Evolutionary conservation across 2,329 filamentous ascomycete genomes (phyloP).

Genomic region (Lasiodiplodia citricola): DNA sequence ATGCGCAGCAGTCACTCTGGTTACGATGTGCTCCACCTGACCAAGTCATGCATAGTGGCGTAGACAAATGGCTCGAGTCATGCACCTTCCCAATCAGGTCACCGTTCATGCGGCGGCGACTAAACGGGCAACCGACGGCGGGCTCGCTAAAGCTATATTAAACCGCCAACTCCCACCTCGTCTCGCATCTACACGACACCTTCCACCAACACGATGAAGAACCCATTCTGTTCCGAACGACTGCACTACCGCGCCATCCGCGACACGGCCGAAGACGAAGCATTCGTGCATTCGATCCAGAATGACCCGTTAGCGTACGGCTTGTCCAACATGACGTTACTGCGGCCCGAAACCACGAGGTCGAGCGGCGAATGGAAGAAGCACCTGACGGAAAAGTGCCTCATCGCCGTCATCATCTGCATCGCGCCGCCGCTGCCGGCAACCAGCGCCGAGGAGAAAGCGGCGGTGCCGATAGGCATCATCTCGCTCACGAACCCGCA

Average conservation of each 20-base stretch:
- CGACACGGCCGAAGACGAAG: constrained; percentile 4
- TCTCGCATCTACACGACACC: not conserved
- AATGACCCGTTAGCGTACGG: not conserved
- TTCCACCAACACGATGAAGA: not conserved
- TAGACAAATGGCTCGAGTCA: not conserved
- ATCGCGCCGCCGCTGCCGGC: not conserved
- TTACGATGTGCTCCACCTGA: not conserved
- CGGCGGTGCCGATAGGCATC: constrained; percentile 5
- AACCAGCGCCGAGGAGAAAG: not conserved
- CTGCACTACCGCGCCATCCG: not conserved
- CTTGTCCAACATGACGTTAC: not conserved
- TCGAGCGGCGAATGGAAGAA: not conserved
- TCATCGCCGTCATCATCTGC: constrained; percentile 6
- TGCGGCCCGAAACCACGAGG: not conserved
- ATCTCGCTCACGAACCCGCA: not conserved
- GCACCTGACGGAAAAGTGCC: not conserved
- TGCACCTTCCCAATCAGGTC: not conserved
- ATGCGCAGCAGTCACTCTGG: not conserved
- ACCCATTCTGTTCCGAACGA: constrained; percentile 1
- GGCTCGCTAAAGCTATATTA: not conserved
- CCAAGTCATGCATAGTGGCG: not conserved
- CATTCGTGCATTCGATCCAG: constrained; percentile 12
- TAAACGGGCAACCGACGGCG: not conserved
- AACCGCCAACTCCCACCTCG: not conserved
- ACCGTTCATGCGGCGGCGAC: not conserved